Evolutionary conservation across 2,329 filamentous ascomycete genomes (phyloP).

Genomic region (Pestalotiopsis sp.): DNA sequence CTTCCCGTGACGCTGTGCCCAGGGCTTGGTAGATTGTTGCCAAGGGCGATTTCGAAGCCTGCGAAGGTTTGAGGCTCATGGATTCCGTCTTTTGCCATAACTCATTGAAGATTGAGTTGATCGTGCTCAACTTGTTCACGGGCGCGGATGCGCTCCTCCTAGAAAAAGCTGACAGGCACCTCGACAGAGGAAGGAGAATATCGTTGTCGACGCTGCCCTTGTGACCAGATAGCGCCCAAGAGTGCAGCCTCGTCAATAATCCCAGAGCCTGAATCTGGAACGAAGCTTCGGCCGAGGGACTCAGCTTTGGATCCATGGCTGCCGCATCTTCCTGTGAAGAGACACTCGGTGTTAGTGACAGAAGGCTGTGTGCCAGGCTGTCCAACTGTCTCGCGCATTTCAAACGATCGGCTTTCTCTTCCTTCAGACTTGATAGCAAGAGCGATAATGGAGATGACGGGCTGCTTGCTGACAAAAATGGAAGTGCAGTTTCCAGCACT

Average conservation of each 20-base stretch:
- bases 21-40: conserved; percentile 55
- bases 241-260: conserved; percentile 61
- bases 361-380: conserved; percentile 62
- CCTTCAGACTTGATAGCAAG: conserved; percentile 48
- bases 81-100: conserved; percentile 40
- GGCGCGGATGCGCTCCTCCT: conserved; percentile 47
- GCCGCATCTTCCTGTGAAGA: conserved; percentile 62
- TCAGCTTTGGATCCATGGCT: conserved; percentile 55
- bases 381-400: conserved; percentile 70
- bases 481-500: conserved; percentile 58
- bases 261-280: conserved; percentile 67
- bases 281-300: conserved; percentile 56
- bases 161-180: conserved; percentile 62
- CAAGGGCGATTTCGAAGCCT: conserved; percentile 44
- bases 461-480: conserved; percentile 54
- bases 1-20: conserved; percentile 48
- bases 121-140: conserved; percentile 39
- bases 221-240: conserved; percentile 67
- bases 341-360: conserved; percentile 69
- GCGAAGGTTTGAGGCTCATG: conserved; percentile 34
- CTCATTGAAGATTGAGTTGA: conserved; percentile 34
- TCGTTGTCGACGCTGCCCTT: conserved; percentile 63
- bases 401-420: conserved; percentile 44
- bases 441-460: conserved; percentile 60
- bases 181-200: conserved; percentile 64